Percentiles rank a stretch among this genome's conserved stretches.
phyloP scores from a whole-genome alignment of 1,284 basidiomycete species.

The Polyporus tsugae region DNA sequence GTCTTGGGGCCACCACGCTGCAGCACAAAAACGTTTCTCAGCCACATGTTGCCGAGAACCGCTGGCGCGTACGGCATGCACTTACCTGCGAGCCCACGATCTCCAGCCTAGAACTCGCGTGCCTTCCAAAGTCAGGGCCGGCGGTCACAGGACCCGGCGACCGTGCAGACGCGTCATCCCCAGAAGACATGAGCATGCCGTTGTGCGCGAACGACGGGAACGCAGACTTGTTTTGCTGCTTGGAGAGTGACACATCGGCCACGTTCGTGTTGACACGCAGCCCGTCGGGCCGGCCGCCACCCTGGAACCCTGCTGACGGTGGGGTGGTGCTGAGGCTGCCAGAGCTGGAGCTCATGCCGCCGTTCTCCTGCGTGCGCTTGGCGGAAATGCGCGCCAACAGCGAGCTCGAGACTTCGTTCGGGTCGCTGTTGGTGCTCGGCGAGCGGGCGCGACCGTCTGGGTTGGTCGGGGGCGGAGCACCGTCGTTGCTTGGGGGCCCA shows the following conservation, averaged over 20 bases:
- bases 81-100: slow-evolving; percentile 77
- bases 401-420: slow-evolving; percentile 70
- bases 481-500: slow-evolving; percentile 58
- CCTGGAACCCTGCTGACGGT: slow-evolving; percentile 48
- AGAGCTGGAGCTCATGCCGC: slow-evolving; percentile 50
- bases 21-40: slow-evolving; percentile 15
- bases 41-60: slow-evolving; percentile 25
- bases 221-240: slow-evolving; percentile 81
- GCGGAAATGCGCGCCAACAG: slow-evolving; percentile 77
- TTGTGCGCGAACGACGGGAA: slow-evolving; percentile 81
- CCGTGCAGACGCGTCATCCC: slow-evolving; percentile 64
- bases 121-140: slow-evolving; percentile 81
- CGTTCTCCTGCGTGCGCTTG: slow-evolving; percentile 62
- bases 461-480: slow-evolving; percentile 55
- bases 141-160: slow-evolving; percentile 84
- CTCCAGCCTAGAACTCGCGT: slow-evolving; percentile 69
- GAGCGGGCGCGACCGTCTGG: slow-evolving; percentile 73
- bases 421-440: slow-evolving; percentile 76
- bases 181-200: slow-evolving; percentile 70
- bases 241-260: slow-evolving; percentile 62
- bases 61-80: slow-evolving; percentile 24
- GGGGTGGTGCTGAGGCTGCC: slow-evolving; percentile 53
- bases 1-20: slow-evolving; percentile 61
- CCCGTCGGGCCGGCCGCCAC: slow-evolving; percentile 62
- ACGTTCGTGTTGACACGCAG: slow-evolving; percentile 77